These are phyloP conservation scores for Termitomyces sp. DNA, from an alignment of 768 basidiomycete genomes.

Conservation along the genomic window DNA sequence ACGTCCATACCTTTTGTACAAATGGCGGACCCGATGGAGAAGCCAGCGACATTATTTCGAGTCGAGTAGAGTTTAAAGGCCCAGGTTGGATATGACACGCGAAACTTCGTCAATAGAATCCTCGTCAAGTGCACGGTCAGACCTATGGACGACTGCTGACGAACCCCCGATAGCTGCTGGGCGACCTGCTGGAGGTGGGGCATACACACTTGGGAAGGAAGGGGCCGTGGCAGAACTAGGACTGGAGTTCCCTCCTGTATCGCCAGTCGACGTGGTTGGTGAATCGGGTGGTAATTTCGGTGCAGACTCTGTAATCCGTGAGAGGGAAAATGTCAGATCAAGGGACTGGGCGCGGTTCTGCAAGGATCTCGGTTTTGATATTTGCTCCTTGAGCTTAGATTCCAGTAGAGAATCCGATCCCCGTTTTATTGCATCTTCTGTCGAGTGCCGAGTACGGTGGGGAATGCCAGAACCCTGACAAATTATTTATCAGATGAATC, in stretches of 20 bases:
- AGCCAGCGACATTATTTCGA: constrained; percentile 1
- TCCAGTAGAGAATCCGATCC: constrained; percentile 83
- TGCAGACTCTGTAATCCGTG: constrained; percentile 70
- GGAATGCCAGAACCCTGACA: constrained; percentile 65
- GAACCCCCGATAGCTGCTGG: constrained; percentile 39
- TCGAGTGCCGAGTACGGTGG: constrained; percentile 57
- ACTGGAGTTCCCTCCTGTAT: constrained; percentile 73
- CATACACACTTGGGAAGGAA: constrained; percentile 84
- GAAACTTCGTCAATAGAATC: constrained; percentile 68
- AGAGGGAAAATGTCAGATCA: constrained; percentile 80
- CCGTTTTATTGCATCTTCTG: constrained; percentile 73
- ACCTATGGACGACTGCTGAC: constrained; percentile 41
- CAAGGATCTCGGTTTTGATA: constrained; percentile 73
- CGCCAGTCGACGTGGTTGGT: constrained; percentile 73
- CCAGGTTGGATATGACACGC: constrained; percentile 74
- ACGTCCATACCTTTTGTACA: constrained; percentile 19
- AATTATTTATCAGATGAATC: neutral
- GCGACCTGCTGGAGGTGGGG: constrained; percentile 36
- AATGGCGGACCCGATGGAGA: constrained; percentile 6
- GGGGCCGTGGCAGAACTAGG: constrained; percentile 77
- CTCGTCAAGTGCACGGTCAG: constrained; percentile 44
- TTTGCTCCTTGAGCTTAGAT: constrained; percentile 77
- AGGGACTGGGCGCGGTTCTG: constrained; percentile 88
- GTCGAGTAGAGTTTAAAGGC: constrained; percentile 39
- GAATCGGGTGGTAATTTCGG: constrained; percentile 67